A percentile compares a stretch with the other conserved stretches of the same genome.
These are phyloP conservation scores for Aegilops bicornis DNA, from an alignment of 176 grass and related monocot genomes.

Conservation along the genomic window DNA sequence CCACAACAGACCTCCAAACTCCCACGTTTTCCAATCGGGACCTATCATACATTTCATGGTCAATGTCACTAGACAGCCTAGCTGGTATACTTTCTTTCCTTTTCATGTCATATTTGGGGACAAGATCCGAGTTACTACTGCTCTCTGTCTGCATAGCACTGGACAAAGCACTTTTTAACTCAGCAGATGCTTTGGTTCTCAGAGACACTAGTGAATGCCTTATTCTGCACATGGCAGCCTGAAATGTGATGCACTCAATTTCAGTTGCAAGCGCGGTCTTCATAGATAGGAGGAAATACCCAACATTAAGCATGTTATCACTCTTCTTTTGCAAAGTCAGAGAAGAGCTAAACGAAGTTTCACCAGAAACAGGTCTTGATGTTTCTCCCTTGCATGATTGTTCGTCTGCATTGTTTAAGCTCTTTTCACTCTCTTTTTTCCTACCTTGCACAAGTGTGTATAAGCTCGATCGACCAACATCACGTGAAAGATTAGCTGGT, in stretches of 20 bases:
- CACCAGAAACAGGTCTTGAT: slow-evolving; percentile 46
- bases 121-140: slow-evolving; percentile 43
- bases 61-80: slow-evolving; percentile 75
- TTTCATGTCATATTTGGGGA: slow-evolving; percentile 60
- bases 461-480: slow-evolving; percentile 54
- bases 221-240: slow-evolving; percentile 91
- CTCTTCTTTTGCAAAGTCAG: slow-evolving; percentile 62
- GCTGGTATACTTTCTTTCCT: slow-evolving; percentile 83
- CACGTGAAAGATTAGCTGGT: slow-evolving; percentile 34
- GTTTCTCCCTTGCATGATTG: slow-evolving; percentile 56
- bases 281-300: slow-evolving; percentile 67
- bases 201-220: slow-evolving; percentile 81
- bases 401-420: slow-evolving; percentile 35
- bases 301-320: slow-evolving; percentile 57
- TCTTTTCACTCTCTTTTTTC: slow-evolving; percentile 55
- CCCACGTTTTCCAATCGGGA: slow-evolving; percentile 62
- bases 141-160: slow-evolving; percentile 44
- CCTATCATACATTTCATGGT: slow-evolving; percentile 73
- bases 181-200: slow-evolving; percentile 56
- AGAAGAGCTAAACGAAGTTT: slow-evolving; percentile 53
- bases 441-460: slow-evolving; percentile 81
- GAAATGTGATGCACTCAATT: slow-evolving; percentile 86
- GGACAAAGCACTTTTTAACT: slow-evolving; percentile 42
- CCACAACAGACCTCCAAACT: slow-evolving; percentile 74
- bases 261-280: slow-evolving; percentile 89